Base-by-base conservation (phyloP, 163 green algal genomes). In the Trebouxiophyceae sp. region DNA sequence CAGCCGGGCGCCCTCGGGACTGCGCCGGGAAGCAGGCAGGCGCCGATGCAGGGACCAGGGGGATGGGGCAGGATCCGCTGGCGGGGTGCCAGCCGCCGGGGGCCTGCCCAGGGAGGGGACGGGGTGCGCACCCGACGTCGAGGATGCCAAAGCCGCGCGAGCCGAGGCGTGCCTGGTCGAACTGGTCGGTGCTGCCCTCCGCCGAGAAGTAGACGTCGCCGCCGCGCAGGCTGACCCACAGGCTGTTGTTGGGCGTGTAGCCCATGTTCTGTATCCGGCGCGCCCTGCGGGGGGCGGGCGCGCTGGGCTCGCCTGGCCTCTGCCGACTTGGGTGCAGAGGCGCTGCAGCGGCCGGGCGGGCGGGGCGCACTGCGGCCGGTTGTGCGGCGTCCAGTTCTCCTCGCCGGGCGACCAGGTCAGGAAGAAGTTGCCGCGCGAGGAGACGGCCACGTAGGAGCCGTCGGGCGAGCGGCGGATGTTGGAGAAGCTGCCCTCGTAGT, bases 191-290 rank as follows among this genome's bases (percentile, higher is more conserved):
- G 5, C 30, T 69, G n/a, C 85, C 89, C 4, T 67, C 46, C 16
- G 88, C 73, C 32, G 80, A 47, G 59, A 95, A 69, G 64, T 91
- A 91, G 31, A 99, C 70, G 45, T 96, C 93, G 23, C 93, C 93
- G 6, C 91, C 93, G 31, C 95, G 85, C 4, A 87, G 93, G 46
- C 87, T 87, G 27, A 97, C 62, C 93, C 93, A 99, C 26, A 99
- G 68, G 30, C 81, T 84, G 58, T 84, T 82, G 33, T 87, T 79
- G 31, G 81, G 80, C 3, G 86, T 92, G 80, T 85, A 99, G 24
- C 93, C 93, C 93, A 99, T 98, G 85, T 95, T 96, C 69, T 99
- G 93, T 33, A 97, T 74, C 30, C 93, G 86, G 29, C 93, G 79
- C 28, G 86, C 83, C 19, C 62, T 68, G 62, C 56, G 19, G n/a